These are phyloP conservation scores for Neurospora sp. DNA, from an alignment of 495 filamentous ascomycete genomes.

Conservation along the genomic window DNA sequence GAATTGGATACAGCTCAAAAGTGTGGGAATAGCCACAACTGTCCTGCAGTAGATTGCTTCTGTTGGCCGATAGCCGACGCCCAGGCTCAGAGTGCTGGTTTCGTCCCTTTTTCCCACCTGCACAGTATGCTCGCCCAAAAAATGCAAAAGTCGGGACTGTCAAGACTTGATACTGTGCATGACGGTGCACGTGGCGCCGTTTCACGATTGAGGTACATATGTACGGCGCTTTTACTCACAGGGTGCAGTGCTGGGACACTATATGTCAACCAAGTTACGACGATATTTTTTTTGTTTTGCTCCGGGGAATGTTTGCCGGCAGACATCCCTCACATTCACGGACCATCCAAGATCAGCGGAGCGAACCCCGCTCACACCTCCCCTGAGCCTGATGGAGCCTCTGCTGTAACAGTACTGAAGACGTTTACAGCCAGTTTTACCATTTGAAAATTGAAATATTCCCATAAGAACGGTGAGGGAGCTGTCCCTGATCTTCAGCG, in stretches of 20 bases:
- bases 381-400: neutral
- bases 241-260: neutral
- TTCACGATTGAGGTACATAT: neutral
- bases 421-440: neutral
- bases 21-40: neutral
- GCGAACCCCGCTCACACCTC: neutral
- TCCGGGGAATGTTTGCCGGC: neutral
- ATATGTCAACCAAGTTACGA: neutral
- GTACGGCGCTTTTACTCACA: neutral
- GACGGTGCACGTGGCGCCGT: neutral
- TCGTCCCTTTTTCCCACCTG: neutral
- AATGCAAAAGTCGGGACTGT: neutral
- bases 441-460: neutral
- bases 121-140: neutral
- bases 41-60: neutral
- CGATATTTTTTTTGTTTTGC: neutral
- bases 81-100: neutral
- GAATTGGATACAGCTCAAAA: neutral
- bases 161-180: neutral
- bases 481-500: neutral
- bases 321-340: neutral
- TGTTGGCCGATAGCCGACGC: neutral
- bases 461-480: neutral
- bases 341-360: neutral
- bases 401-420: neutral